Evolutionary conservation across 441 rosid species (phyloP).

Genomic region (Caryocar brasiliense): DNA sequence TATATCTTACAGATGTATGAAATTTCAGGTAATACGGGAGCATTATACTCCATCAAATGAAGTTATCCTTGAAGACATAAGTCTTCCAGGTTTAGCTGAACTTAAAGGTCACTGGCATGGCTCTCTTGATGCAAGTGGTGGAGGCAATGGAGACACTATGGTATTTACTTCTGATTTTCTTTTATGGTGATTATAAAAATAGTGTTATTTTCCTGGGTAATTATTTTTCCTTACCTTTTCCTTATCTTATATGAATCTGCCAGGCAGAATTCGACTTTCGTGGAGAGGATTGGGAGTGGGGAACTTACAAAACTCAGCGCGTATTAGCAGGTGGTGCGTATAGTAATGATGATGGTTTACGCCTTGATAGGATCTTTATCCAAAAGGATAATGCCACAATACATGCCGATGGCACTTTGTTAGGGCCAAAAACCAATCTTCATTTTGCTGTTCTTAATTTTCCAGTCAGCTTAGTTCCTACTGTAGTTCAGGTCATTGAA

Average conservation of each 20-base stretch:
- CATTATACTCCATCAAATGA: constrained; percentile 61
- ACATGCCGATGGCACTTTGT: constrained; percentile 93
- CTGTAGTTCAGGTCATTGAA: constrained; percentile 84
- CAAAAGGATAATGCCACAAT: constrained; percentile 95
- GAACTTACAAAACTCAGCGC: constrained; percentile 84
- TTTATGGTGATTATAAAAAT: constrained; percentile 3
- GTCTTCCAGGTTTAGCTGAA: constrained; percentile 93
- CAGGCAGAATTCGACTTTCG: constrained; percentile 98
- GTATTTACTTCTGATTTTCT: constrained; percentile 31
- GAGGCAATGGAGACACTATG: constrained; percentile 99
- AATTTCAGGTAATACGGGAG: constrained; percentile 59
- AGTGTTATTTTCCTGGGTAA: background rate
- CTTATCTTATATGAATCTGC: constrained; percentile 6
- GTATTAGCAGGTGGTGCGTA: constrained; percentile 87
- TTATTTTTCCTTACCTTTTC: background rate
- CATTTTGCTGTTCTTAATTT: constrained; percentile 97
- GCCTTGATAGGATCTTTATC: constrained; percentile 85
- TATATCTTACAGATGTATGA: constrained; percentile 12
- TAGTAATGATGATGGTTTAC: constrained; percentile 92
- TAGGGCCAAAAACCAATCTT: constrained; percentile 92
- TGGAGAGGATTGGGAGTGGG: constrained; percentile 99
- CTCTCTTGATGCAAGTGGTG: constrained; percentile 97
- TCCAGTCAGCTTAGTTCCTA: constrained; percentile 91
- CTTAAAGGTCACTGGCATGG: constrained; percentile 91
- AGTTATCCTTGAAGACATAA: constrained; percentile 66